Conservation (phyloP, 2,329 filamentous ascomycete species). For the Mariannaea sp. region DNA sequence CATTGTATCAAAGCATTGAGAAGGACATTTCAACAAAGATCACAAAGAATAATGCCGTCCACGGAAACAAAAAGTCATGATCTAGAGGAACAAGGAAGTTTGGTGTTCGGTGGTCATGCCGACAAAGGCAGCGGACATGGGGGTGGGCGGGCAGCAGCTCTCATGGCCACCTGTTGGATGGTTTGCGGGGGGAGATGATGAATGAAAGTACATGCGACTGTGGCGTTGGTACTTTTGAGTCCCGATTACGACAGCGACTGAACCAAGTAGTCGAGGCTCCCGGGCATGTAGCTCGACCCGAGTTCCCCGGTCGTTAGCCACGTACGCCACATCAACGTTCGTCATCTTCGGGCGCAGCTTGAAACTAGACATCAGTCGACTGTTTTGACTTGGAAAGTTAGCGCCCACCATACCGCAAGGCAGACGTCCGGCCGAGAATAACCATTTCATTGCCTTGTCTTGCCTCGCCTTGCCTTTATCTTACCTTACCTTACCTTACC, state of each 20-base stretch:
- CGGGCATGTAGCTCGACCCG: slow-evolving; percentile 15
- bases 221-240: slow-evolving; percentile 12
- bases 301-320: slow-evolving; percentile 29
- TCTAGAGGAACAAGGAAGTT: slow-evolving; percentile 22
- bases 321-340: slow-evolving; percentile 32
- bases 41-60: slow-evolving; percentile 18
- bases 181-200: slow-evolving; percentile 35
- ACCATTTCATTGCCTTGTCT: background rate
- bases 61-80: slow-evolving; percentile 17
- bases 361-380: background rate
- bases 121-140: slow-evolving; percentile 28
- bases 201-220: slow-evolving; percentile 1
- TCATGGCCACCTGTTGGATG: slow-evolving; percentile 23
- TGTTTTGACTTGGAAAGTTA: slow-evolving; percentile 3
- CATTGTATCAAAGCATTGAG: slow-evolving; percentile 23
- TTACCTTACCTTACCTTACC: no score
- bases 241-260: background rate
- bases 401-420: slow-evolving; percentile 18
- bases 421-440: background rate
- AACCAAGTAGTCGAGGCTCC: slow-evolving; percentile 13
- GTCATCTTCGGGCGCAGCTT: slow-evolving; percentile 30
- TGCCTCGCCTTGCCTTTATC: no score
- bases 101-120: slow-evolving; percentile 22
- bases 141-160: slow-evolving; percentile 25
- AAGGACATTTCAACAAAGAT: slow-evolving; percentile 12